A percentile compares a stretch with the other conserved stretches of the same genome.
These are phyloP conservation scores for Casuarina equisetifolia DNA, from an alignment of 306 rosid genomes.

Conservation along the genomic window DNA sequence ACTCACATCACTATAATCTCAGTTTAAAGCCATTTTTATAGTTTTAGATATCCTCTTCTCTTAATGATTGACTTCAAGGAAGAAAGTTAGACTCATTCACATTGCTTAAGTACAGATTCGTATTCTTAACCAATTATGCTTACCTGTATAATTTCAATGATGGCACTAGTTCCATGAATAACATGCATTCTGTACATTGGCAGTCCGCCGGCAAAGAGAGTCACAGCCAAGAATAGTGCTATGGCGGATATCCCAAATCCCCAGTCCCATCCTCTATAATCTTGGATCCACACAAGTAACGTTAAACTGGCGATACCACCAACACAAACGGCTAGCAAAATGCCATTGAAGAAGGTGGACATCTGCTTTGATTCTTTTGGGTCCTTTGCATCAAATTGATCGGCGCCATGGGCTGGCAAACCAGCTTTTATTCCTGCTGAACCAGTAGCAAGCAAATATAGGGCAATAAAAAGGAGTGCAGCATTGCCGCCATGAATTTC, in stretches of 20 bases:
- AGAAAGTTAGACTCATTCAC: too few species aligned
- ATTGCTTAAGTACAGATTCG: too few species aligned
- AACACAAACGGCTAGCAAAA: slow-evolving; percentile 56
- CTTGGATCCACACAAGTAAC: slow-evolving; percentile 72
- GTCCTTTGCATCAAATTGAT: slow-evolving; percentile 79
- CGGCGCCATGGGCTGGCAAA: slow-evolving; percentile 88
- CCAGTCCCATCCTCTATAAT: slow-evolving; percentile 86
- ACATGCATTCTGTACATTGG: slow-evolving; percentile 68
- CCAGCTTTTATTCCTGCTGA: slow-evolving; percentile 75
- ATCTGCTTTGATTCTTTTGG: slow-evolving; percentile 65
- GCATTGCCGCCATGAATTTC: slow-evolving; percentile 41
- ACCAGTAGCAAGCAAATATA: slow-evolving; percentile 63
- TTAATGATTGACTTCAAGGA: too few species aligned
- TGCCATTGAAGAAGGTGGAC: slow-evolving; percentile 75
- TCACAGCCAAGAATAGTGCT: slow-evolving; percentile 46
- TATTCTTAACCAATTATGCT: background rate
- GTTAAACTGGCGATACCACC: slow-evolving; percentile 79
- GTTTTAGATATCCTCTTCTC: too few species aligned
- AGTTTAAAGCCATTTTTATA: too few species aligned
- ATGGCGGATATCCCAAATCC: slow-evolving; percentile 66
- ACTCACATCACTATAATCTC: too few species aligned
- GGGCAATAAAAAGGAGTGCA: slow-evolving; percentile 58
- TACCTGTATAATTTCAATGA: slow-evolving; percentile 71
- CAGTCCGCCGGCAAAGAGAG: slow-evolving; percentile 58
- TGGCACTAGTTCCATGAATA: slow-evolving; percentile 51